Evolutionary conservation across 768 basidiomycete genomes (phyloP).

Genomic region (Galerina sulciceps): DNA sequence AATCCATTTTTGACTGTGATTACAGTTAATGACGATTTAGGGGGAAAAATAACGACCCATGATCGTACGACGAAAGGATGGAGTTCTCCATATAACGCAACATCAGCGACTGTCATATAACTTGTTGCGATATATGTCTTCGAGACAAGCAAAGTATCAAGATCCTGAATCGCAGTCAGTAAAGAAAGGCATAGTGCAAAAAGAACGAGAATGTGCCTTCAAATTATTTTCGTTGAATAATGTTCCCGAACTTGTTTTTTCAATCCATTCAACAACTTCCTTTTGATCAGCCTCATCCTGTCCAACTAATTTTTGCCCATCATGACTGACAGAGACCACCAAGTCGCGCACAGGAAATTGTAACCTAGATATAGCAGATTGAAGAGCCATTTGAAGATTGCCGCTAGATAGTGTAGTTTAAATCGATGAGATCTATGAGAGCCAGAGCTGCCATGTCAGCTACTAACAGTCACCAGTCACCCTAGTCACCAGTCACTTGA

Average conservation of each 20-base stretch:
- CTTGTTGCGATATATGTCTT: conserved; percentile 88
- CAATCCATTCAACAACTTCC: conserved; percentile 74
- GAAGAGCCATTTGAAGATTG: conserved; percentile 55
- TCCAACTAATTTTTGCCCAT: conserved; percentile 50
- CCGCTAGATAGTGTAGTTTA: conserved; percentile 34
- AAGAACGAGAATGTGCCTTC: conserved; percentile 44
- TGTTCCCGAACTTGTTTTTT: conserved; percentile 57
- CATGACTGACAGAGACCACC: conserved; percentile 49
- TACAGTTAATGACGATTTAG: not conserved
- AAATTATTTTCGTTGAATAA: conserved; percentile 50
- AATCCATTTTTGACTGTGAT: conserved; percentile 66
- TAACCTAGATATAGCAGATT: conserved; percentile 51
- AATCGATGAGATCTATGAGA: conserved; percentile 44
- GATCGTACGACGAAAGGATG: conserved; percentile 78
- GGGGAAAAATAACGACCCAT: not conserved
- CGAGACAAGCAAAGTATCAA: conserved; percentile 72
- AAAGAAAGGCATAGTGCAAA: not conserved
- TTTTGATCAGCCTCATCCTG: conserved; percentile 62
- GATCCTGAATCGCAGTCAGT: conserved; percentile 47
- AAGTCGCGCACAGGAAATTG: conserved; percentile 57
- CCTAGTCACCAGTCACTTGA: no score
- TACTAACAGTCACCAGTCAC: no score
- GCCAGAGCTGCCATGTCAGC: no score
- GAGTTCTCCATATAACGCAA: conserved; percentile 88
- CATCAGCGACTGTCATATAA: conserved; percentile 87